Base-by-base conservation (phyloP, 2,329 filamentous ascomycete genomes). In the Laburnicola sp. region DNA sequence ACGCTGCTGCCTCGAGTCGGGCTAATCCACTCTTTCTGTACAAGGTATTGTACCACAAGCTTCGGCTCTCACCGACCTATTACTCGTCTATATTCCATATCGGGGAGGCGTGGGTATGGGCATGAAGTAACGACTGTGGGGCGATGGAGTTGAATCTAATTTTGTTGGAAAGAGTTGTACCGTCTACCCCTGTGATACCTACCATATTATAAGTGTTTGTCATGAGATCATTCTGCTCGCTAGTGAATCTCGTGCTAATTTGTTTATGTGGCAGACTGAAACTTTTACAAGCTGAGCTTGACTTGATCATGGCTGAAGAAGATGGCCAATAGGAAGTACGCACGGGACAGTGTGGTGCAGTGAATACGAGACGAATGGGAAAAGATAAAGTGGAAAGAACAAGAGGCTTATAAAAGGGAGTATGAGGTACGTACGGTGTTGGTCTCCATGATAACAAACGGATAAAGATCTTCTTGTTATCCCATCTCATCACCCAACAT, bases 41-140 rank as follows among this genome's bases (percentile, higher is more conserved):
- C 31, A 16, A 16, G 16, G 16, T 40, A 31, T 41, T 27, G 10
- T 27, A n/a, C 16, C 21, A 31, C 36, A n/a, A 8, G 21, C 37
- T 32, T 47, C 10, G 45, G 36, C 30, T 16, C 45, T 5, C 34
- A 30, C 40, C 45, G 35, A 39, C 34, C 31, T 45, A 35, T 21
- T 30, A 16, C 9, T 47, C 34, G 32, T 36, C 45, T 47, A 40
- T 47, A 36, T 40, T 32, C 7, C 36, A 34, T 11, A 34, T 4
- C 22, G 6, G 23, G 36, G 45, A 25, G 37, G 36, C 21, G 34
- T n/a, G 21, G 35, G 21, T 32, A 25, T 32, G 37, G 6, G 45
- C 23, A 47, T 28, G 45, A 44, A 37, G 25, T 36, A 34, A 46
- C 31, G 43, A 38, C 25, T 26, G 38, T 37, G 35, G 36, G 36